Conservation (phyloP, 2,329 filamentous ascomycete genomes). For the Aspergillaceae sp. region DNA sequence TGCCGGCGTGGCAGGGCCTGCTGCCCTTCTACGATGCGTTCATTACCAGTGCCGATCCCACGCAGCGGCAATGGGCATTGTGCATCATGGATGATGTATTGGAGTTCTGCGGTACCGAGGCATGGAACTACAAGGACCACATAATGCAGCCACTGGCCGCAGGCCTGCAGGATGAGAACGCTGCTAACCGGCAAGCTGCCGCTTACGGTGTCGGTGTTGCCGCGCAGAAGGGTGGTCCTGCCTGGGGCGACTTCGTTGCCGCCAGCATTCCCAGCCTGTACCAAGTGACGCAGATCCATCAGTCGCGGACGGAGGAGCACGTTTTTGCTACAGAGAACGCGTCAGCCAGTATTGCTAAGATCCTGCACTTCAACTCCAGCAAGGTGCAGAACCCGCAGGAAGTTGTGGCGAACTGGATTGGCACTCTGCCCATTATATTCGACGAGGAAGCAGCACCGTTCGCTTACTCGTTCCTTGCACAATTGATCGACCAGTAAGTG, state of each 20-base stretch:
- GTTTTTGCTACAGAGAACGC: constrained; percentile 97
- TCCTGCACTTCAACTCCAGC: constrained; percentile 76
- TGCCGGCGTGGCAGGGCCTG: constrained; percentile 79
- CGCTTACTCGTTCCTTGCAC: constrained; percentile 82
- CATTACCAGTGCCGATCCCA: constrained; percentile 70
- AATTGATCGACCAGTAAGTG: constrained; percentile 86
- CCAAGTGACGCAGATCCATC: constrained; percentile 69
- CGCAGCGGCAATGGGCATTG: constrained; percentile 95
- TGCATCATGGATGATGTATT: constrained; percentile 98
- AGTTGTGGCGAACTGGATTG: constrained; percentile 76
- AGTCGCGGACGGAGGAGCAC: constrained; percentile 82
- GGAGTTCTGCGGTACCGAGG: constrained; percentile 88
- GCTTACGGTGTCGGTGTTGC: constrained; percentile 94
- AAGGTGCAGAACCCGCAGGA: constrained; percentile 69
- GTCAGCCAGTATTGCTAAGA: constrained; percentile 92
- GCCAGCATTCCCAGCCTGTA: constrained; percentile 74
- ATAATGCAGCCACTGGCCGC: constrained; percentile 81
- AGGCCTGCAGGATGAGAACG: constrained; percentile 75
- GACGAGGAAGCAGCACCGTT: constrained; percentile 97
- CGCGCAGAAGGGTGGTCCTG: constrained; percentile 77
- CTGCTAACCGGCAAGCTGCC: constrained; percentile 89
- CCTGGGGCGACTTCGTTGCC: constrained; percentile 82
- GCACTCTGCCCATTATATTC: constrained; percentile 82
- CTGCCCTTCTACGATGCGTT: constrained; percentile 80
- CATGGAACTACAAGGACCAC: constrained; percentile 74